These are phyloP conservation scores for Coniochaeta ligniaria DNA, from an alignment of 2,329 filamentous ascomycete genomes.

Conservation along the genomic window DNA sequence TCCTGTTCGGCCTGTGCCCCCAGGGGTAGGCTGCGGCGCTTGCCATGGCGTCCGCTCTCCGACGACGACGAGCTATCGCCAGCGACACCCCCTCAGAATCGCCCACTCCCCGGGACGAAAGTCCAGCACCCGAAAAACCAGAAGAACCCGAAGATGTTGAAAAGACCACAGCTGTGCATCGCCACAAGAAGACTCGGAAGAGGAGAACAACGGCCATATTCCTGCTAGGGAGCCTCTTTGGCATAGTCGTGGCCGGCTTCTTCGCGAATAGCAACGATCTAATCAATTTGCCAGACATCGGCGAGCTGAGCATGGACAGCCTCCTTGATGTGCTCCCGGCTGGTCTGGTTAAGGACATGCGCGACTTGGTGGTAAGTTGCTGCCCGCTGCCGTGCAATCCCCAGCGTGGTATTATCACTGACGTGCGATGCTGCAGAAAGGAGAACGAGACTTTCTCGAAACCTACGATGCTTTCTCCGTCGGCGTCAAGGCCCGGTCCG, in stretches of 20 bases:
- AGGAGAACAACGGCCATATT: slow-evolving; percentile 78
- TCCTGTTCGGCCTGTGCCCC: neutral
- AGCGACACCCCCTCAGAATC: slow-evolving; percentile 19
- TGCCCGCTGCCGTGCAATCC: neutral
- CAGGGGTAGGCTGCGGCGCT: slow-evolving; percentile 2
- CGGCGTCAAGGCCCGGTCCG: slow-evolving; percentile 70
- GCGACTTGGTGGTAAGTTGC: slow-evolving; percentile 67
- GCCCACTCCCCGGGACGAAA: slow-evolving; percentile 22
- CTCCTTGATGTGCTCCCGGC: slow-evolving; percentile 83
- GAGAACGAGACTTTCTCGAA: slow-evolving; percentile 74
- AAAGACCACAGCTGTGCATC: slow-evolving; percentile 36
- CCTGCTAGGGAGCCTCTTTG: slow-evolving; percentile 80
- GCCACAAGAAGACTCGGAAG: slow-evolving; percentile 51
- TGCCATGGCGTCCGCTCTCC: slow-evolving; percentile 18
- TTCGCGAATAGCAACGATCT: slow-evolving; percentile 87
- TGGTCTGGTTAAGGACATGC: slow-evolving; percentile 77
- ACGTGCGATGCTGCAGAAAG: slow-evolving; percentile 47
- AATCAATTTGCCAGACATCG: slow-evolving; percentile 66
- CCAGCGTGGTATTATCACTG: neutral
- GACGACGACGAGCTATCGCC: slow-evolving; percentile 11
- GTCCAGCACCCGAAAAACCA: slow-evolving; percentile 13
- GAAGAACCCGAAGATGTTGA: slow-evolving; percentile 18
- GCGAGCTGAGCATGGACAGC: slow-evolving; percentile 75
- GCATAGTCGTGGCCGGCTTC: slow-evolving; percentile 79
- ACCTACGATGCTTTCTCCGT: slow-evolving; percentile 93